A percentile compares a stretch with the other conserved stretches of the same genome.
These are phyloP conservation scores for Hanseniaspora sp. DNA, from an alignment of 1,139 yeast species.

Conservation along the genomic window DNA sequence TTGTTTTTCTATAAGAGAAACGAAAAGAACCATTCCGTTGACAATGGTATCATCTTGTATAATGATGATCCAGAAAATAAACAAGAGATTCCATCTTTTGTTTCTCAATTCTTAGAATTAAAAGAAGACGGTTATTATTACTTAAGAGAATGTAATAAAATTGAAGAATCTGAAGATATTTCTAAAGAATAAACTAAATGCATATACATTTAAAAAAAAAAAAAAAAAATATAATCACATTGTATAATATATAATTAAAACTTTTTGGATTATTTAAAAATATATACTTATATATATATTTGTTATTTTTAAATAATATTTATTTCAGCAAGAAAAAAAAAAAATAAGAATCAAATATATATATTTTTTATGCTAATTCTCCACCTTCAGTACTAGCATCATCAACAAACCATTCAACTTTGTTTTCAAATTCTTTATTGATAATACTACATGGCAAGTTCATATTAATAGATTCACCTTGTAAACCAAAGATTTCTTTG, in stretches of 20 bases:
- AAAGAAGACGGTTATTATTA: constrained; percentile 26
- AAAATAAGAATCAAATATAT: not conserved
- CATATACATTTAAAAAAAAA: not conserved
- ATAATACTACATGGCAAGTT: constrained; percentile 66
- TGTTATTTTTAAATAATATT: not conserved
- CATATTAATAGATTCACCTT: constrained; percentile 35
- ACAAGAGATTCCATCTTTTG: constrained; percentile 27
- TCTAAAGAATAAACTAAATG: not conserved
- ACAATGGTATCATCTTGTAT: constrained; percentile 41
- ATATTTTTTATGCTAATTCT: not conserved
- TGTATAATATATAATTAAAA: no score
- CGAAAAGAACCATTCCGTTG: constrained; percentile 43
- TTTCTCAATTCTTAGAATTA: constrained; percentile 23
- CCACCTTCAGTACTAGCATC: constrained; percentile 27
- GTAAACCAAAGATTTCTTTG: constrained; percentile 46
- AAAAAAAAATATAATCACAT: not conserved
- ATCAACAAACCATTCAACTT: constrained; percentile 74
- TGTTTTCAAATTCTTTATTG: constrained; percentile 37
- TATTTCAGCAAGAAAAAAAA: not conserved
- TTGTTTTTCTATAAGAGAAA: constrained; percentile 48
- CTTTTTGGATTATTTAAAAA: no score
- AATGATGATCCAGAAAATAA: constrained; percentile 23
- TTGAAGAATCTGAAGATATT: not conserved
- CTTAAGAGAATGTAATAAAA: not conserved
- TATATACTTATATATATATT: no score